phyloP scores from a whole-genome alignment of 2,329 filamentous ascomycete genomes.

The Fusarium brevicatenulatum region DNA sequence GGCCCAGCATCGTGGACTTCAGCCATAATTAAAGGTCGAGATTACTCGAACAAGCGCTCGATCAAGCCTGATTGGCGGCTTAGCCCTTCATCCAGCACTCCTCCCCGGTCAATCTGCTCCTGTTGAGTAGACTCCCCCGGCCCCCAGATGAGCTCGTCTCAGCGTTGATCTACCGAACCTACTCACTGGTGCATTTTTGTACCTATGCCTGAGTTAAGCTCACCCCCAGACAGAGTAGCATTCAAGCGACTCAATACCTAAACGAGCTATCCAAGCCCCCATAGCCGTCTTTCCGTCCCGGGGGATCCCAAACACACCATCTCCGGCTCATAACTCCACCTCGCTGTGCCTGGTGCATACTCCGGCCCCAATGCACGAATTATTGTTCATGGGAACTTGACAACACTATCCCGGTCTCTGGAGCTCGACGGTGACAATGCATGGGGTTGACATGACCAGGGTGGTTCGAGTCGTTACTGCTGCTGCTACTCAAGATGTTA shows the following conservation, averaged over 20 bases:
- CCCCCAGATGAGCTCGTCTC: background rate
- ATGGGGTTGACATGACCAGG: conserved; percentile 2
- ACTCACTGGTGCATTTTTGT: conserved; percentile 4
- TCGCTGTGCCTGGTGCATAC: conserved; percentile 27
- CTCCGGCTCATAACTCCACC: conserved; percentile 30
- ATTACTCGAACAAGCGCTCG: background rate
- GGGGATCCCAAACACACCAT: conserved; percentile 36
- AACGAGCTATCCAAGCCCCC: conserved; percentile 12
- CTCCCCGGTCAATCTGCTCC: background rate
- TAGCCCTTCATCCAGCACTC: background rate
- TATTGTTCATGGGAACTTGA: background rate
- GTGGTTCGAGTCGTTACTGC: background rate
- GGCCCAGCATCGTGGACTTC: conserved; percentile 10
- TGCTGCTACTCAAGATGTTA: background rate
- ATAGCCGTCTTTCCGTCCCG: conserved; percentile 37
- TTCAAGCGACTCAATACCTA: background rate
- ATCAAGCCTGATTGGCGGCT: conserved; percentile 3
- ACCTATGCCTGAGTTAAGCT: background rate
- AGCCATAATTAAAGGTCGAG: conserved; percentile 7
- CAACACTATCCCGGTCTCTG: background rate
- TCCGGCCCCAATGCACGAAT: conserved; percentile 12
- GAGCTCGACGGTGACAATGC: conserved; percentile 18
- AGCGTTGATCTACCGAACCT: conserved; percentile 33
- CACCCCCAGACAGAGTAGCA: conserved; percentile 7
- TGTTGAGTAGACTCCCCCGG: conserved; percentile 3